These are phyloP conservation scores for Calonectria pteridis DNA, from an alignment of 2,329 filamentous ascomycete species.

Conservation along the genomic window DNA sequence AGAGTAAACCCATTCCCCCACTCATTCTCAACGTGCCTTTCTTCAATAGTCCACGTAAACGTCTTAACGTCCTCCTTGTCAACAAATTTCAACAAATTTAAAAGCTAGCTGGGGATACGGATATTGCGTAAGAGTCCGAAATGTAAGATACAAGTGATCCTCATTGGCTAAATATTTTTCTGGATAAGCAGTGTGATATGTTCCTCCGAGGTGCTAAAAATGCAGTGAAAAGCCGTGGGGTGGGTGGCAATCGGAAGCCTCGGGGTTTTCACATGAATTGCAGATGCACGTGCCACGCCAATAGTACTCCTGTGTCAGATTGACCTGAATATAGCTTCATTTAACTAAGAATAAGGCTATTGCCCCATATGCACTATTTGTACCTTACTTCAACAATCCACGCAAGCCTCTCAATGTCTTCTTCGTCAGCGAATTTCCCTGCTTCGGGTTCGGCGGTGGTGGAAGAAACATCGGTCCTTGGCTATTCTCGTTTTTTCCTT, in stretches of 20 bases:
- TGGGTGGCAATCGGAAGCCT: no score
- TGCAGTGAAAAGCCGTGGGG: no score
- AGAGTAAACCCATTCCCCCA: no score
- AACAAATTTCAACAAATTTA: not conserved
- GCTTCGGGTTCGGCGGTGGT: not conserved
- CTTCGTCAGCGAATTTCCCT: not conserved
- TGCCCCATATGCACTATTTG: not conserved
- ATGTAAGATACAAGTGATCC: no score
- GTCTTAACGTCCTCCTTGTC: no score
- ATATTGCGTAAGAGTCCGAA: not conserved
- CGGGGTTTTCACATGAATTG: no score
- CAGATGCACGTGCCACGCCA: no score
- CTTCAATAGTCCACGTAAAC: no score
- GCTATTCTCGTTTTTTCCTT: not conserved
- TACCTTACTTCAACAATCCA: not conserved
- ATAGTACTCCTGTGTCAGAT: not conserved
- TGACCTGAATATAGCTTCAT: not conserved
- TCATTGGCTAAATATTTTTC: no score
- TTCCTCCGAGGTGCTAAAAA: no score
- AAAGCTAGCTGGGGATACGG: not conserved
- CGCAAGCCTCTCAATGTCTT: not conserved
- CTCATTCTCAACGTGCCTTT: no score
- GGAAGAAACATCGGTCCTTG: slow-evolving; percentile 1
- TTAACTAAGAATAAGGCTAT: not conserved
- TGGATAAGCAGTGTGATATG: no score